Base-by-base conservation (phyloP, 495 filamentous ascomycete genomes). In the Podospora appendiculata region DNA sequence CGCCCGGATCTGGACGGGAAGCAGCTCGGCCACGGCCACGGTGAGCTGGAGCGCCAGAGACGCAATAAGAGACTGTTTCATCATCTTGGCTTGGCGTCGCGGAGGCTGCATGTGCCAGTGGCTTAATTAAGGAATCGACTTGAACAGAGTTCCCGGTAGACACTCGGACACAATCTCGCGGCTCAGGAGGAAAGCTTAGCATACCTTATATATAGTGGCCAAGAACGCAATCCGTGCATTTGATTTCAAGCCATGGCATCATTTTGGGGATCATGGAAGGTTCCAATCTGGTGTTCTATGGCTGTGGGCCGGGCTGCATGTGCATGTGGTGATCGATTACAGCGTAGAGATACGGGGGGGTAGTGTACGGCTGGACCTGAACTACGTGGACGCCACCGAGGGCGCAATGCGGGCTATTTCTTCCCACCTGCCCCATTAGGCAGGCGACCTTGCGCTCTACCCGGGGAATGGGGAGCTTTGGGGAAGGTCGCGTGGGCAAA, bases 11-110 rank as follows among this genome's bases (percentile, higher is more conserved):
- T 55, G 16, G 1, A 55, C 53, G 13, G 53, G 53, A 34, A 50
- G 11, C 42, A 55, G 42, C 18, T 50, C 25, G 8, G 52, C 52
- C 14, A 50, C 16, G 42, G 17, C 46, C 2, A 32, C 46, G 17
- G 47, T 40, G 52, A 55, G 32, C 52, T 54, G 52, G 14, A 54
- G 47, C 34, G 47, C 52, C 52, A 55, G 32, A 10, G 39, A 36
- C 40, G 52, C 41, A 33, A 43, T 16, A n/a, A 47, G 16, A 2
- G 19, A 8, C 10, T 50, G 41, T 16, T 50, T 49, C 52, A 50
- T 55, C 32, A 8, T 36, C 14, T 16, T 43, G 41, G 41, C 41
- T 43, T 10, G 14, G 8, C 8, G 14, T 11, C 16, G 41, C 3
- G n/a, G n/a, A n/a, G n/a, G 14, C 12, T 13, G 12, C 10, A 13